Evolutionary conservation across 495 filamentous ascomycete genomes (phyloP).

Genomic region (Stereocaulon alpinum): DNA sequence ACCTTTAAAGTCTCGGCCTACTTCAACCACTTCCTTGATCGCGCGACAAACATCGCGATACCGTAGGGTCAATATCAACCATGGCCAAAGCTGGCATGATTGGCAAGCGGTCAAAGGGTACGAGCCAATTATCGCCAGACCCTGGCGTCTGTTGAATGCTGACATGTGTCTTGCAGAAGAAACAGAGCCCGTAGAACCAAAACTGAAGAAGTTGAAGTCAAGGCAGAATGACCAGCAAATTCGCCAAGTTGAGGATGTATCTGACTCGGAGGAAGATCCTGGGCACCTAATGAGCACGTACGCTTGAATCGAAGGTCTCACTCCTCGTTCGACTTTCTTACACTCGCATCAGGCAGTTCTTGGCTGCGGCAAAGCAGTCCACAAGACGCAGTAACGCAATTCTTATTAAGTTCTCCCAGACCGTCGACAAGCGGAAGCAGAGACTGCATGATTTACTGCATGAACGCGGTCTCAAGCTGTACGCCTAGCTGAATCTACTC

Average conservation of each 20-base stretch:
- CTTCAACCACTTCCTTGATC: no score
- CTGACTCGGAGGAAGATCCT: conserved; percentile 30
- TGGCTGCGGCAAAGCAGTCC: conserved; percentile 21
- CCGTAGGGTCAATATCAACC: not conserved
- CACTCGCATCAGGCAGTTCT: conserved; percentile 25
- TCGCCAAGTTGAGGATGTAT: not conserved
- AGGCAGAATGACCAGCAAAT: not conserved
- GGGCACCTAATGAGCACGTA: conserved; percentile 29
- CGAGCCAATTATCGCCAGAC: not conserved
- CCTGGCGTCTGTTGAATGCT: not conserved
- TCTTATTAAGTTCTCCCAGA: not conserved
- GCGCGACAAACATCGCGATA: not conserved
- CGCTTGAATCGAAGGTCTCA: not conserved
- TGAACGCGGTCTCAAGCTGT: conserved; percentile 10
- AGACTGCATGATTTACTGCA: not conserved
- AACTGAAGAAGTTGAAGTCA: not conserved
- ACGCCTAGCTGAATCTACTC: not conserved
- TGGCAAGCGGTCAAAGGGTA: conserved; percentile 10
- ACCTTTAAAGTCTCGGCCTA: no score
- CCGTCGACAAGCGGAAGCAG: conserved; percentile 7
- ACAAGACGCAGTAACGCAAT: not conserved
- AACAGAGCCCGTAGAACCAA: not conserved
- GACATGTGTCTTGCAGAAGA: not conserved
- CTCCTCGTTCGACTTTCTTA: not conserved
- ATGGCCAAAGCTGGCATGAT: conserved; percentile 9